Conservation (phyloP, 192 early-diverging fungal genomes). For the Rhizophagus clarus region DNA sequence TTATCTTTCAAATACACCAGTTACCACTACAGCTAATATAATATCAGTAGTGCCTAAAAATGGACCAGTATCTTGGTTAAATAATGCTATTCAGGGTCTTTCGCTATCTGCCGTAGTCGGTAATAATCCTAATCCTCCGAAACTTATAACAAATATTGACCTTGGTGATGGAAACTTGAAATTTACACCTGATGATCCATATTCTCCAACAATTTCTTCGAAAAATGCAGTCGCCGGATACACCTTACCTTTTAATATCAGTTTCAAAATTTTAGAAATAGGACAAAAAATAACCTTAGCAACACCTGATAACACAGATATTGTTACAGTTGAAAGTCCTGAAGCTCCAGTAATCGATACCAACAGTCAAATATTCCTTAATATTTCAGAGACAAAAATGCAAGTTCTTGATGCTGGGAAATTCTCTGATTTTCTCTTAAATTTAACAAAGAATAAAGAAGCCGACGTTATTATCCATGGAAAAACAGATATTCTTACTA, state of each 20-base stretch:
- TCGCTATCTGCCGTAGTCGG: not conserved
- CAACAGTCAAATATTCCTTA: not conserved
- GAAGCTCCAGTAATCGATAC: not conserved
- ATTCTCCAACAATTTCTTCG: conserved; percentile 42
- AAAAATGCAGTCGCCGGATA: conserved; percentile 43
- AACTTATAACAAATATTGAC: conserved; percentile 51
- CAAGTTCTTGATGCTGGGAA: not conserved
- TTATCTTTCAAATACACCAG: conserved; percentile 43
- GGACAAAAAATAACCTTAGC: not conserved
- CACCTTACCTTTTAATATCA: conserved; percentile 52
- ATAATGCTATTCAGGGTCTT: not conserved
- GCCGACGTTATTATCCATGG: not conserved
- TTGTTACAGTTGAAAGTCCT: not conserved
- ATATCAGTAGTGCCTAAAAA: conserved; percentile 41
- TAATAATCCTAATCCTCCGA: conserved; percentile 12
- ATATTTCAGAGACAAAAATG: not conserved
- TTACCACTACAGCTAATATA: conserved; percentile 50
- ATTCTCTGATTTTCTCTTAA: not conserved
- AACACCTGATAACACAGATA: not conserved
- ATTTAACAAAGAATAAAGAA: not conserved
- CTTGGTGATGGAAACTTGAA: conserved; percentile 49
- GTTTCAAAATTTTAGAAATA: not conserved
- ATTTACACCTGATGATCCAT: conserved; percentile 44
- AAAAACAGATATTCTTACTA: not conserved
- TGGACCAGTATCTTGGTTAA: conserved; percentile 46